These are phyloP conservation scores for Setaria viridis DNA, from an alignment of 202 grass and related monocot genomes.

Conservation along the genomic window DNA sequence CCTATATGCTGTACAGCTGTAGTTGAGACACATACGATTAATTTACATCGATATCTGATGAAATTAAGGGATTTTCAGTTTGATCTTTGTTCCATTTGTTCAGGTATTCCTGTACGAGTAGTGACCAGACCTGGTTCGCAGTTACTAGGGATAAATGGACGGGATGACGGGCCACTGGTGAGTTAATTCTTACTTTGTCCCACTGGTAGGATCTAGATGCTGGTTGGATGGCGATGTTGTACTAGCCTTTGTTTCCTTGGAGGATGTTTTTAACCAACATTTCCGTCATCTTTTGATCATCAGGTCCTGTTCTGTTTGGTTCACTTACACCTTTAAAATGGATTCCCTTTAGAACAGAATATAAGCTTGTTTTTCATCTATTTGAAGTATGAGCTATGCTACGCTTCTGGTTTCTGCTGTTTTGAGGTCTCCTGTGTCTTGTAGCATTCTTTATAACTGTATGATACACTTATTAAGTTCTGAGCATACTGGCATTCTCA, in stretches of 20 bases:
- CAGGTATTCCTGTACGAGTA: slow-evolving; percentile 80
- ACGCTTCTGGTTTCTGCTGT: neutral
- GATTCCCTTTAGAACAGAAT: neutral
- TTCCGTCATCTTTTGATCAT: neutral
- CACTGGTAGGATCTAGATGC: slow-evolving; percentile 27
- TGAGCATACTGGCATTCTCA: neutral
- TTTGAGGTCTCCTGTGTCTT: neutral
- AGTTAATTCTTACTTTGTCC: slow-evolving; percentile 52
- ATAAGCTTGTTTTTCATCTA: neutral
- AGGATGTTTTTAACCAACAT: neutral
- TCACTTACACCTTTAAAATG: slow-evolving; percentile 17
- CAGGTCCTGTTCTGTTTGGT: neutral
- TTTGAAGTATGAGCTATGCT: neutral
- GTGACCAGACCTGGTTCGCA: slow-evolving; percentile 83
- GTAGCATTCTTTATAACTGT: neutral
- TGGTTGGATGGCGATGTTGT: neutral
- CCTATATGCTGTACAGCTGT: slow-evolving; percentile 16
- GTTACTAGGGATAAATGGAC: slow-evolving; percentile 82
- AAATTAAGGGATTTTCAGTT: slow-evolving; percentile 36
- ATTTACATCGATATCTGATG: slow-evolving; percentile 30
- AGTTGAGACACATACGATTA: neutral
- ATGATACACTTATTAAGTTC: neutral
- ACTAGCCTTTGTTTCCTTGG: slow-evolving; percentile 25
- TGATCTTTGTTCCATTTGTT: slow-evolving; percentile 48
- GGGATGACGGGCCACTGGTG: slow-evolving; percentile 96